These are phyloP conservation scores for Penicillium aurantiogriseum DNA, from an alignment of 2,329 filamentous ascomycete species.

Conservation along the genomic window DNA sequence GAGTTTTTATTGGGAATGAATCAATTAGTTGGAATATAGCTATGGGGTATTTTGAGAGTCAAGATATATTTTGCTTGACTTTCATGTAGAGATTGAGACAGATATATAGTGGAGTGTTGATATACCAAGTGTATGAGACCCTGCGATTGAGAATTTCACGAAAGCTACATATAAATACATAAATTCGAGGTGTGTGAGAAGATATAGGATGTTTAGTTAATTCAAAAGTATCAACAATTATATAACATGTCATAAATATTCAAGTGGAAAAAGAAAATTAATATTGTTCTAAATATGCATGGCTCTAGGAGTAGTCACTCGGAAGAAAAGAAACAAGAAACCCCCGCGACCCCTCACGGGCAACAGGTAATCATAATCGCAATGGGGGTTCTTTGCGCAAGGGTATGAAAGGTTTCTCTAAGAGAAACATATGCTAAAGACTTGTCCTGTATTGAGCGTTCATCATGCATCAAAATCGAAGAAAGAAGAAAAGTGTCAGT, in stretches of 20 bases:
- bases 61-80: too few relatives aligned
- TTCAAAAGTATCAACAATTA: background rate
- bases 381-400: slow-evolving; percentile 7
- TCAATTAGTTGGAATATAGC: too few relatives aligned
- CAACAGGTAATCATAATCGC: slow-evolving; percentile 15
- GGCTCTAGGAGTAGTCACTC: slow-evolving; percentile 14
- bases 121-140: background rate
- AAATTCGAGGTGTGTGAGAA: background rate
- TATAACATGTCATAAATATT: background rate
- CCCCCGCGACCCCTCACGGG: slow-evolving; percentile 9
- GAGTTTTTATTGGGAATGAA: too few relatives aligned
- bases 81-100: too few relatives aligned
- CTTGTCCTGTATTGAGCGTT: slow-evolving; percentile 8
- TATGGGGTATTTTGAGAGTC: background rate
- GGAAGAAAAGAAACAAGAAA: slow-evolving; percentile 12
- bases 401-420: slow-evolving; percentile 10
- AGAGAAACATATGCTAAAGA: slow-evolving; percentile 2
- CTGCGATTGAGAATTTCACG: background rate
- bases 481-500: slow-evolving; percentile 12
- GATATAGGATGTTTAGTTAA: background rate
- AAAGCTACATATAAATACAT: too few relatives aligned
- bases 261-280: slow-evolving; percentile 18
- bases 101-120: background rate
- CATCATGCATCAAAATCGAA: slow-evolving; percentile 15
- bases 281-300: slow-evolving; percentile 28